Evolutionary conservation across 768 basidiomycete species (phyloP).

Genomic region (Lactifluus rugatus): DNA sequence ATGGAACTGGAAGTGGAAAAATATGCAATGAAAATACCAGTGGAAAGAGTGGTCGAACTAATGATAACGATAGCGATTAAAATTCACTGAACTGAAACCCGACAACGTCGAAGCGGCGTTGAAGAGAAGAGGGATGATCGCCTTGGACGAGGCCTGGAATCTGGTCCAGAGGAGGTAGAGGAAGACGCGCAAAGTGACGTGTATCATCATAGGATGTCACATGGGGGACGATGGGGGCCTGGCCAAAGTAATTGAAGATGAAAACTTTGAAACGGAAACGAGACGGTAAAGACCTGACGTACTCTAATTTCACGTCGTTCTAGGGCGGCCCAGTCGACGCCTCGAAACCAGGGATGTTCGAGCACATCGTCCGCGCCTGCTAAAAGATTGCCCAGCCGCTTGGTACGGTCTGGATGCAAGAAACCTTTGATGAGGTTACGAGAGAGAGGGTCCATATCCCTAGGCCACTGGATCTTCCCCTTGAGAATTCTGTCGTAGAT

Average conservation of each 20-base stretch:
- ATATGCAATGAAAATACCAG: neutral
- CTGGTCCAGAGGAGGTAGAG: conserved; percentile 65
- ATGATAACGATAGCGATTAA: conserved; percentile 28
- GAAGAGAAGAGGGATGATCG: conserved; percentile 26
- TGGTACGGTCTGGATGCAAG: conserved; percentile 83
- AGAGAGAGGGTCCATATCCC: conserved; percentile 79
- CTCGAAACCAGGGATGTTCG: conserved; percentile 90
- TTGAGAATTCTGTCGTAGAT: conserved; percentile 97
- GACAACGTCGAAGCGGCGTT: conserved; percentile 56
- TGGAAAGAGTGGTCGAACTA: neutral
- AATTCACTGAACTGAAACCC: conserved; percentile 72
- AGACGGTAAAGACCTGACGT: conserved; percentile 23
- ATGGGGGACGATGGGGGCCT: conserved; percentile 85
- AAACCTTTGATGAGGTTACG: conserved; percentile 83
- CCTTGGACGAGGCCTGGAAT: conserved; percentile 65
- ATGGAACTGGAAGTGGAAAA: neutral
- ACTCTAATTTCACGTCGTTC: conserved; percentile 82
- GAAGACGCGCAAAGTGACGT: conserved; percentile 74
- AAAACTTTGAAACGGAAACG: neutral
- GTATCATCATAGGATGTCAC: conserved; percentile 75
- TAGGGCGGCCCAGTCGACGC: conserved; percentile 86
- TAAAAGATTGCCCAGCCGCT: conserved; percentile 86
- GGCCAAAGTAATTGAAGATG: neutral
- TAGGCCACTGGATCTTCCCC: conserved; percentile 86
- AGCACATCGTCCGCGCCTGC: conserved; percentile 88